phyloP scores from a whole-genome alignment of 257 asterid species.

The Forsythia viridissima region DNA sequence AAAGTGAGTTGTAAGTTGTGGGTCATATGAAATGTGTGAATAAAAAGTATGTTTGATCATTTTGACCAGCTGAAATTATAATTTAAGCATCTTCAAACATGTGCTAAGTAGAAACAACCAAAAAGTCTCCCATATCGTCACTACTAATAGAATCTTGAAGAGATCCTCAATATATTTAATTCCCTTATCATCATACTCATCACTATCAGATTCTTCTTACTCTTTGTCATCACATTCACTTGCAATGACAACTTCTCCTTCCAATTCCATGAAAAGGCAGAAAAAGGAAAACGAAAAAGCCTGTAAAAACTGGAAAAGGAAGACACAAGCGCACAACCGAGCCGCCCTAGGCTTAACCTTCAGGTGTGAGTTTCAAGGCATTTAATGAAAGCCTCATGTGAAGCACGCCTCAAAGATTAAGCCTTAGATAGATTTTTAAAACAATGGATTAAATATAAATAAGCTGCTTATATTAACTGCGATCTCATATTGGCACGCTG shows the following conservation, averaged over 20 bases:
- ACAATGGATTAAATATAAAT: neutral
- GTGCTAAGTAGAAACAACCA: neutral
- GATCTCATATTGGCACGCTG: neutral
- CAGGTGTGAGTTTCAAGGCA: neutral
- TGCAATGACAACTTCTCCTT: neutral
- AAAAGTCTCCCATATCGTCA: neutral
- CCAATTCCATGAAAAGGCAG: neutral
- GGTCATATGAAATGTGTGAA: too few species aligned
- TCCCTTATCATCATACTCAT: neutral
- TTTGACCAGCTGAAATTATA: too few species aligned
- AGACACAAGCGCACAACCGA: neutral
- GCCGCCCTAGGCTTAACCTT: neutral
- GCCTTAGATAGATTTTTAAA: neutral
- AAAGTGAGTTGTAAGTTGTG: too few species aligned
- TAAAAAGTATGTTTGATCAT: too few species aligned
- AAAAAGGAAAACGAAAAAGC: neutral
- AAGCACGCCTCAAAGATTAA: neutral
- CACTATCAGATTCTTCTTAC: neutral
- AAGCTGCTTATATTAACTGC: neutral
- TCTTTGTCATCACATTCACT: neutral
- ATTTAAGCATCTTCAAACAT: too few species aligned
- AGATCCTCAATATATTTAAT: neutral
- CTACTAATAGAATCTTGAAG: neutral
- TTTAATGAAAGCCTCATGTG: neutral
- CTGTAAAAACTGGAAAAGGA: neutral